Base-by-base conservation (phyloP, 192 early-diverging fungal genomes). In the Podila minutissima region DNA sequence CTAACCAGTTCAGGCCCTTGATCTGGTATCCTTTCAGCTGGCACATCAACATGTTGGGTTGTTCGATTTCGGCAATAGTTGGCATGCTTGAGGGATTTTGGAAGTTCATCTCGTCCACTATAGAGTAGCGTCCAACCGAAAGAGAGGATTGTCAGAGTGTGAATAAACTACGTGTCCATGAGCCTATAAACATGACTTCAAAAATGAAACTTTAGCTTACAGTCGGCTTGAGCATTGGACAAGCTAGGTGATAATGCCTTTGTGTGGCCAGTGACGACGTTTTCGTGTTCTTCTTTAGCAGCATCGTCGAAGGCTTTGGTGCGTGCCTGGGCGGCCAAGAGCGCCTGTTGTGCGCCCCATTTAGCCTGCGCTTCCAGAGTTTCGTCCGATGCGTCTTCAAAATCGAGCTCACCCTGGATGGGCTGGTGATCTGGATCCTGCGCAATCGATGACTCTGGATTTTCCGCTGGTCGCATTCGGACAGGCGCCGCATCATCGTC, bases 41-140 rank as follows among this genome's bases (percentile, higher is more conserved):
- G 74, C 94, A 95, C 86, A 93, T 94, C n/a, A 97, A 85, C 91
- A 97, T 93, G 58, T 83, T 86, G 41, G 96, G 96, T 83, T 97
- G 96, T 33, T 88, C 77, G 48, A 95, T 90, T 62, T 93, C 94
- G 2, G 89, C 83, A 7, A 88, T 90, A 22, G 90, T 84, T 12
- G 84, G 83, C 87, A 95, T 89, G 75, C 90, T 93, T 31, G 90
- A 86, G 1, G 94, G 95, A 46, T 96, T 91, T 84, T 94, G 89
- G 83, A 96, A 94, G 71, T 96, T 92, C 93, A 97, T 95, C 28
- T 90, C 86, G 69, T 95, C 95, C 59, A 95, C 86, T 75, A 70
- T 55, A 64, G 28, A 3, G 19, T 22, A 6, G 59, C 37, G 32
- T 35, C 10, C 60, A 65, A 66, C 35, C 0, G 60, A 26, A 28